A percentile compares a stretch with the other conserved stretches of the same genome.
Evolutionary conservation across 306 rosid species (phyloP).

Genomic region (Herpetospermum pedunculosum): DNA sequence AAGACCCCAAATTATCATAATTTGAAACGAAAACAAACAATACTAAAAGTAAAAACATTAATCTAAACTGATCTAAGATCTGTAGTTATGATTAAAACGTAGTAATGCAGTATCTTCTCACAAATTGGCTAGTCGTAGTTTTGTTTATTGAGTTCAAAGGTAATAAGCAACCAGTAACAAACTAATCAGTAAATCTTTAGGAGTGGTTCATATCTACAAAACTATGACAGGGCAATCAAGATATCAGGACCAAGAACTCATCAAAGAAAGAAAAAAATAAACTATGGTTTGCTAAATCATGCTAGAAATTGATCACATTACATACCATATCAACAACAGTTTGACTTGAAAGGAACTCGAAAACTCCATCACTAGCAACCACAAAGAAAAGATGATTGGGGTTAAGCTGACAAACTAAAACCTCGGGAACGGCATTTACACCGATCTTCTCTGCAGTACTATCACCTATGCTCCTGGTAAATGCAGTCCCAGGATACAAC

Average conservation of each 20-base stretch:
- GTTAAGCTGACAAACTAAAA: conserved; percentile 46
- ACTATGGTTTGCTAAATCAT: background rate
- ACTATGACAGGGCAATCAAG: background rate
- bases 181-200: background rate
- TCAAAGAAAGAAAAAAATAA: background rate
- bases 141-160: background rate
- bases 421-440: conserved; percentile 85
- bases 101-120: background rate
- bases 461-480: conserved; percentile 97
- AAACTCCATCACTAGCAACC: conserved; percentile 93
- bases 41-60: background rate
- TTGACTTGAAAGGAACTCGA: conserved; percentile 90
- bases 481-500: conserved; percentile 88
- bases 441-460: conserved; percentile 78
- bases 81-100: background rate
- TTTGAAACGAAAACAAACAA: background rate
- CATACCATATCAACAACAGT: conserved; percentile 88
- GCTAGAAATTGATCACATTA: background rate
- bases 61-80: background rate
- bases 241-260: background rate
- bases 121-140: background rate
- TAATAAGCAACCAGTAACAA: background rate
- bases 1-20: background rate
- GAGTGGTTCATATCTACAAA: background rate
- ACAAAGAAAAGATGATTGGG: conserved; percentile 80